These are phyloP conservation scores for Phytophthora constricta DNA, from an alignment of 352 stramenopile genomes.

Conservation along the genomic window DNA sequence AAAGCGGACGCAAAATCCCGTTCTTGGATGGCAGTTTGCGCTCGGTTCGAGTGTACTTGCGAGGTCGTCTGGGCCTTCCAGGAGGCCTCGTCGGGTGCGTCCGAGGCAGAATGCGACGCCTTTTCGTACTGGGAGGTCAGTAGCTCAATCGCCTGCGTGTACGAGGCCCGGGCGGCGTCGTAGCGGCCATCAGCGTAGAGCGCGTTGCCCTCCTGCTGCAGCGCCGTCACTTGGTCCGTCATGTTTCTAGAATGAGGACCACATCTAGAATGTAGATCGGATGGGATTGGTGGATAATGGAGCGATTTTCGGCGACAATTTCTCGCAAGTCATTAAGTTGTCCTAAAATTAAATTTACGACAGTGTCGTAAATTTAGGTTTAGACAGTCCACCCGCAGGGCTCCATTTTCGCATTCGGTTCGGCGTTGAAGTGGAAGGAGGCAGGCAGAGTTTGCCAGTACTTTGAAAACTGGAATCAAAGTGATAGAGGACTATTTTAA, in stretches of 20 bases:
- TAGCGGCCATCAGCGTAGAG: constrained; percentile 64
- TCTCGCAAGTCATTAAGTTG: no score
- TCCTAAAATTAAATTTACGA: no score
- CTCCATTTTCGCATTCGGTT: no score
- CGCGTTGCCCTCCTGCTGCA: constrained; percentile 59
- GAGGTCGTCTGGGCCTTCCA: constrained; percentile 35
- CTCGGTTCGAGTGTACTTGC: constrained; percentile 69
- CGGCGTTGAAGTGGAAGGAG: no score
- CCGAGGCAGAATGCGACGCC: neutral
- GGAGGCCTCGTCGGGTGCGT: neutral
- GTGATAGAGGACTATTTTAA: no score
- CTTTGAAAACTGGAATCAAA: no score
- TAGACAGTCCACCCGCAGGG: no score
- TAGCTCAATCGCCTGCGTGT: constrained; percentile 49
- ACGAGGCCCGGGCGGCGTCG: constrained; percentile 56
- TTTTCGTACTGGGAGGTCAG: constrained; percentile 26
- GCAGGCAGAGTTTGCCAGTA: no score
- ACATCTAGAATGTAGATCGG: no score
- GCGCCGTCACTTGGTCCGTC: constrained; percentile 33
- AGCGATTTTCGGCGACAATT: no score
- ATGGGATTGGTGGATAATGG: neutral
- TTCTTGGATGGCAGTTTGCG: constrained; percentile 76
- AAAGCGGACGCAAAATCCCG: constrained; percentile 71
- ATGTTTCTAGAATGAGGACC: constrained; percentile 29
- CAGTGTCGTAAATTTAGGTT: no score